Conservation (phyloP, 768 basidiomycete species). For the Paxillus rubicundulus region DNA sequence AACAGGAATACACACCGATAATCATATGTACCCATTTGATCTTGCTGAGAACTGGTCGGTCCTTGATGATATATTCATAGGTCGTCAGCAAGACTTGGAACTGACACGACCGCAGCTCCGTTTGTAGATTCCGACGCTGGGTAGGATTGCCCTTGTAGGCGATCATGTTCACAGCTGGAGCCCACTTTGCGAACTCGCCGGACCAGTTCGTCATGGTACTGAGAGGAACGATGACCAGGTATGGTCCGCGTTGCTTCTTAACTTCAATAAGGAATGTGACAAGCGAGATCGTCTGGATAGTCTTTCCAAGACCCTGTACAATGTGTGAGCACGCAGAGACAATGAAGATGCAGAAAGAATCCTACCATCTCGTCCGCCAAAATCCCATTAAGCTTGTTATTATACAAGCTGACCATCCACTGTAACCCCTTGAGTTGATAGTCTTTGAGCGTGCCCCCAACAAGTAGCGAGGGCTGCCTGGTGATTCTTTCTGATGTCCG, state of each 20-base stretch:
- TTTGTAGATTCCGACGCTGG: slow-evolving; percentile 75
- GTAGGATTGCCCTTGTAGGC: slow-evolving; percentile 91
- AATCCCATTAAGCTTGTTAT: slow-evolving; percentile 94
- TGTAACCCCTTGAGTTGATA: slow-evolving; percentile 94
- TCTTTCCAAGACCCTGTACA: slow-evolving; percentile 86
- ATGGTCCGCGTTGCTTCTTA: slow-evolving; percentile 90
- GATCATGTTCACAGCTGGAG: slow-evolving; percentile 73
- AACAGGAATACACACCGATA: slow-evolving; percentile 55
- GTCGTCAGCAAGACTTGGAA: slow-evolving; percentile 95
- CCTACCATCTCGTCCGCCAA: slow-evolving; percentile 90
- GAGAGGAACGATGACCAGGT: slow-evolving; percentile 92
- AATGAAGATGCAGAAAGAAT: slow-evolving; percentile 3
- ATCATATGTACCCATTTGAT: slow-evolving; percentile 98
- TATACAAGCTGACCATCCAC: slow-evolving; percentile 98
- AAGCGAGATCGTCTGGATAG: slow-evolving; percentile 93
- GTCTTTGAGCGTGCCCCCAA: slow-evolving; percentile 90
- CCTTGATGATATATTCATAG: slow-evolving; percentile 98
- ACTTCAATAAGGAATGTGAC: slow-evolving; percentile 90
- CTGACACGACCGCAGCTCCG: slow-evolving; percentile 71
- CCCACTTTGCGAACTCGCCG: slow-evolving; percentile 97
- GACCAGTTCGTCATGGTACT: slow-evolving; percentile 98
- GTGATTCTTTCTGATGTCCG: slow-evolving; percentile 83
- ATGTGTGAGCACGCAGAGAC: slow-evolving; percentile 9
- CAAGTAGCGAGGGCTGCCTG: slow-evolving; percentile 67
- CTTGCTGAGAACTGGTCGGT: slow-evolving; percentile 85